A percentile compares a stretch with the other conserved stretches of the same genome.
Conservation (phyloP, 129 eudicot species). For the Saussurea involucrata region DNA sequence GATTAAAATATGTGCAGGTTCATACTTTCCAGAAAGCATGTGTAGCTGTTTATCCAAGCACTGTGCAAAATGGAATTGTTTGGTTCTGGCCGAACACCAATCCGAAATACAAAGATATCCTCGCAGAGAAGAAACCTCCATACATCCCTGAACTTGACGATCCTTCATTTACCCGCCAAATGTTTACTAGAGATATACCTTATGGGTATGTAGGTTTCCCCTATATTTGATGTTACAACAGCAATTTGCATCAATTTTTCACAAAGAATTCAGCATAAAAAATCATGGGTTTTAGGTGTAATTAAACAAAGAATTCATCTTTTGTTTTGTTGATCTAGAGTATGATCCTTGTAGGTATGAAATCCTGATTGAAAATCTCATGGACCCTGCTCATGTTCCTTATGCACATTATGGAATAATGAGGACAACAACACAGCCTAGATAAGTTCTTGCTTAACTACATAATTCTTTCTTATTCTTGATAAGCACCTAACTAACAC, state of each 20-base stretch:
- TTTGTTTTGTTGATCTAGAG: neutral
- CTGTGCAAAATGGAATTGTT: slow-evolving; percentile 68
- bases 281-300: neutral
- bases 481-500: slow-evolving; percentile 29
- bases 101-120: slow-evolving; percentile 58
- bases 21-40: slow-evolving; percentile 69
- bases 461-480: neutral
- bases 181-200: slow-evolving; percentile 61
- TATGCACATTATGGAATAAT: slow-evolving; percentile 83
- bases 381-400: slow-evolving; percentile 95
- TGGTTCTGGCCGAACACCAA: slow-evolving; percentile 90
- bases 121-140: slow-evolving; percentile 57
- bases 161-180: slow-evolving; percentile 49
- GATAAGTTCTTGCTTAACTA: slow-evolving; percentile 37
- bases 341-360: slow-evolving; percentile 60
- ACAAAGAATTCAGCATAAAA: neutral
- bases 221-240: neutral
- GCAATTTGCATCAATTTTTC: neutral
- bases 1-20: slow-evolving; percentile 43
- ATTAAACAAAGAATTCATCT: neutral
- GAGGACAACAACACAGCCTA: slow-evolving; percentile 23
- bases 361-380: slow-evolving; percentile 71
- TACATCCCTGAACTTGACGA: slow-evolving; percentile 77
- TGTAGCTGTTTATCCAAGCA: slow-evolving; percentile 79
- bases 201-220: slow-evolving; percentile 53